A percentile compares a stretch with the other conserved stretches of the same genome.
Evolutionary conservation across 805 yeast genomes (phyloP).

Genomic region (Cyberlindnera mrakii): DNA sequence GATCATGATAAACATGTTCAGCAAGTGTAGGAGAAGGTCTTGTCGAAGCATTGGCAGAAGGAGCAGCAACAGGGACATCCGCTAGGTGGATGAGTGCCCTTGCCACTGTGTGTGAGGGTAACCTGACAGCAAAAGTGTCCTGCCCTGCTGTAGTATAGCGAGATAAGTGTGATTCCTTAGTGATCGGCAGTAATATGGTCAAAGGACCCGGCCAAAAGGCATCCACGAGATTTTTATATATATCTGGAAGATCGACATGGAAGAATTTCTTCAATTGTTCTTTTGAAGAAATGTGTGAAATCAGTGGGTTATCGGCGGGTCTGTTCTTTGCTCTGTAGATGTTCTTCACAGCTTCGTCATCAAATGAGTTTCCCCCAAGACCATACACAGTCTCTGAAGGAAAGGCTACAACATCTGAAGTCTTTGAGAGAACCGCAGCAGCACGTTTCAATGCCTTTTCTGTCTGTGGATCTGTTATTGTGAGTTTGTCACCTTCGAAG

Average conservation of each 20-base stretch:
- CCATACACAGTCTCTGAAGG: constrained; percentile 99
- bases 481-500: constrained; percentile 28
- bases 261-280: constrained; percentile 63
- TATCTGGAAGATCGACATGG: constrained; percentile 52
- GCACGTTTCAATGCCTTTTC: constrained; percentile 49
- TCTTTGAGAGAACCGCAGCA: constrained; percentile 42
- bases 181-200: constrained; percentile 70
- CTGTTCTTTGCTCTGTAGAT: constrained; percentile 88
- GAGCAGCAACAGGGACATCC: constrained; percentile 92
- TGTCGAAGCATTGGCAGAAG: constrained; percentile 95
- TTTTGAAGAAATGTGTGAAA: constrained; percentile 78
- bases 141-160: constrained; percentile 79
- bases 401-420: constrained; percentile 72
- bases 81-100: constrained; percentile 81
- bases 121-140: constrained; percentile 84
- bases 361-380: constrained; percentile 79
- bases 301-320: constrained; percentile 93
- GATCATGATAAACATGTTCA: constrained; percentile 74
- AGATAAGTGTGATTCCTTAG: constrained; percentile 50
- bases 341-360: constrained; percentile 63
- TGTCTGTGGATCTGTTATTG: constrained; percentile 48
- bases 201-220: constrained; percentile 96
- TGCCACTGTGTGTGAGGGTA: constrained; percentile 85
- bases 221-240: constrained; percentile 58
- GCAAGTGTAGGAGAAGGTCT: constrained; percentile 92